phyloP scores from a whole-genome alignment of 129 eudicot genomes.

The Sambucus nigra region DNA sequence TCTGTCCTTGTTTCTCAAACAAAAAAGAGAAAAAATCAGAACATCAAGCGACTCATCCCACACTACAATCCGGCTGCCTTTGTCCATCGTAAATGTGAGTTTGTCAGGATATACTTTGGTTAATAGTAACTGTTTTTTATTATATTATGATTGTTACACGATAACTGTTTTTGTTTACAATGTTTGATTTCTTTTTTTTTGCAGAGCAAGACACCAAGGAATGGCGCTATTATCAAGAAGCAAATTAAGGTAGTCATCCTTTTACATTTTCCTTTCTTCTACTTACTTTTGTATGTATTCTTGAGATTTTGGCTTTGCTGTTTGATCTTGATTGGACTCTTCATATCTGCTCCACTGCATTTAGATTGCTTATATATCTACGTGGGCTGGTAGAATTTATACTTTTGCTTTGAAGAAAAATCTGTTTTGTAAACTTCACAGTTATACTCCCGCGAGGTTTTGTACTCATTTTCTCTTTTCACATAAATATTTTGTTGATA shows the following conservation, averaged over 20 bases:
- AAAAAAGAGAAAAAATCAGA: too few relatives aligned
- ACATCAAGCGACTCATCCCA: too few relatives aligned
- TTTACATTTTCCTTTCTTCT: background rate
- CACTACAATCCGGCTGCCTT: too few relatives aligned
- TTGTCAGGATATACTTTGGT: background rate
- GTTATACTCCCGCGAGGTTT: background rate
- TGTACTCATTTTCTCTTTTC: too few relatives aligned
- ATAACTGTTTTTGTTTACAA: background rate
- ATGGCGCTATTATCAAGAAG: conserved; percentile 68
- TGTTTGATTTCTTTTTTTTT: conserved; percentile 4
- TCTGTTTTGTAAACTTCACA: too few relatives aligned
- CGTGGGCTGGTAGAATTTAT: too few relatives aligned
- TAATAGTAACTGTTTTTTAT: background rate
- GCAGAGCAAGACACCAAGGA: conserved; percentile 83
- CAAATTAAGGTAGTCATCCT: conserved; percentile 1
- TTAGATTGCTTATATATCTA: too few relatives aligned
- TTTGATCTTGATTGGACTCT: background rate
- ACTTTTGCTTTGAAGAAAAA: too few relatives aligned
- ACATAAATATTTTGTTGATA: too few relatives aligned
- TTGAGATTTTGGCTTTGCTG: background rate
- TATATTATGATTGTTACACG: background rate
- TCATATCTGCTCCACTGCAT: too few relatives aligned
- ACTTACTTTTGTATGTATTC: background rate
- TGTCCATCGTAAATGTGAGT: conserved; percentile 76
- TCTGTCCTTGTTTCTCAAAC: too few relatives aligned